Evolutionary conservation across 2,329 filamentous ascomycete genomes (phyloP).

Genomic region (Teratosphaeria pseudoeucalypti): DNA sequence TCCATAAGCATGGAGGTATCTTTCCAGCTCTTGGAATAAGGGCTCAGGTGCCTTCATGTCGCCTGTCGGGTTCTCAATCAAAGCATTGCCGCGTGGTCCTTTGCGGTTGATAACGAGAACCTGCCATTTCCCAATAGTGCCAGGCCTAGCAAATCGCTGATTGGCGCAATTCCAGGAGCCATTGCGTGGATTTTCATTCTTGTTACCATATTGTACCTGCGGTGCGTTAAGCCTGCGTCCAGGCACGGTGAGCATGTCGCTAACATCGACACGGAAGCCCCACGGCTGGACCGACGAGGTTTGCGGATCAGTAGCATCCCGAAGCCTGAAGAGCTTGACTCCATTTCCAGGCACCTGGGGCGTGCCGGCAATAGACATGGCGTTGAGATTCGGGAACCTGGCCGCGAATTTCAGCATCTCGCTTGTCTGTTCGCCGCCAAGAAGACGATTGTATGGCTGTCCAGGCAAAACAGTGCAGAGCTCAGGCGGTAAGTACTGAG

Average conservation of each 20-base stretch:
- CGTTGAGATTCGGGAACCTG: slow-evolving; percentile 55
- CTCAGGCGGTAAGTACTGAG: slow-evolving; percentile 58
- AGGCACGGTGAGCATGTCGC: slow-evolving; percentile 56
- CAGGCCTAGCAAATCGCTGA: slow-evolving; percentile 46
- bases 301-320: slow-evolving; percentile 11
- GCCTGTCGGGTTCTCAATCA: slow-evolving; percentile 2
- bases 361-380: slow-evolving; percentile 46
- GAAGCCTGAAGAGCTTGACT: slow-evolving; percentile 47
- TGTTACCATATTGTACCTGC: slow-evolving; percentile 44
- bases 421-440: slow-evolving; percentile 51
- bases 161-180: slow-evolving; percentile 26
- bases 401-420: slow-evolving; percentile 66
- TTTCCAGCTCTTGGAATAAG: slow-evolving; percentile 11
- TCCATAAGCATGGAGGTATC: slow-evolving; percentile 15
- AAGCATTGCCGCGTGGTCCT: slow-evolving; percentile 4
- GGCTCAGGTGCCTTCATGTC: slow-evolving; percentile 2
- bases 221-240: slow-evolving; percentile 60
- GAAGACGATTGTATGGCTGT: slow-evolving; percentile 51
- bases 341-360: slow-evolving; percentile 35
- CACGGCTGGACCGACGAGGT: slow-evolving; percentile 36
- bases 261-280: slow-evolving; percentile 49
- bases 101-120: slow-evolving; percentile 16
- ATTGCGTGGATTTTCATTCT: slow-evolving; percentile 7
- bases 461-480: slow-evolving; percentile 53
- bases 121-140: slow-evolving; percentile 41